A percentile compares a stretch with the other conserved stretches of the same genome.
Conservation (phyloP, 2,329 filamentous ascomycete species). For the Claviceps spartinae region DNA sequence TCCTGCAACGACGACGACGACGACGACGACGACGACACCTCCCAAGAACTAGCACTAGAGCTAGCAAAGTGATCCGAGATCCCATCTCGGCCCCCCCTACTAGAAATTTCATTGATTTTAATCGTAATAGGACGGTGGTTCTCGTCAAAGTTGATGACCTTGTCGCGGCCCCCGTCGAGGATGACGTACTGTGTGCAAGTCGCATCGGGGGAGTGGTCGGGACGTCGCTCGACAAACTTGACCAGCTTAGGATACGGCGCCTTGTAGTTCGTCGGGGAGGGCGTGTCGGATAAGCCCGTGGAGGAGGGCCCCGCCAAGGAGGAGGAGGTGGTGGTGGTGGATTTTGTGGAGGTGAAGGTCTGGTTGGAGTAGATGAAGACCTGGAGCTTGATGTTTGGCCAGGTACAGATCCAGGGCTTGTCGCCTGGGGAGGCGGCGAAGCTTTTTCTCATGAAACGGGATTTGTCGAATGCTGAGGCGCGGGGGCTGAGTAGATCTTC, state of each 20-base stretch:
- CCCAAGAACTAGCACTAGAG: conserved; percentile 3
- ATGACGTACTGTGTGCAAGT: conserved; percentile 37
- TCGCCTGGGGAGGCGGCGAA: conserved; percentile 30
- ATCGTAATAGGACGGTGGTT: conserved; percentile 29
- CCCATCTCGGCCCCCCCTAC: neutral
- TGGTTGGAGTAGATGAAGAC: conserved; percentile 43
- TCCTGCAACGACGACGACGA: conserved; percentile 1
- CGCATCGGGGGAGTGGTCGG: conserved; percentile 19
- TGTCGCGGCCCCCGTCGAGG: conserved; percentile 21
- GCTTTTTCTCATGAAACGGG: conserved; percentile 11
- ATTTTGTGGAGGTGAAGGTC: conserved; percentile 26
- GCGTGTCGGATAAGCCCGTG: neutral
- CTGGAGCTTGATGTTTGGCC: conserved; percentile 41
- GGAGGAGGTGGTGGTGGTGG: conserved; percentile 1
- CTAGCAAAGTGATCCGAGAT: conserved; percentile 2
- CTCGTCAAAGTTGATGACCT: conserved; percentile 17
- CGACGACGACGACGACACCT: neutral
- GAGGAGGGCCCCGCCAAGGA: neutral
- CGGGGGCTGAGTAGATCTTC: conserved; percentile 9
- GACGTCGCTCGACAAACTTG: conserved; percentile 41
- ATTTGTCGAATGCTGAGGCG: conserved; percentile 13
- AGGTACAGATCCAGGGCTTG: conserved; percentile 44
- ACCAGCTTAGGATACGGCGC: conserved; percentile 36
- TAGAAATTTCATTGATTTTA: conserved; percentile 26
- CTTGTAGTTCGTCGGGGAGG: conserved; percentile 8